These are phyloP conservation scores for Hanseniaspora lindneri DNA, from an alignment of 805 yeast genomes.

Conservation along the genomic window DNA sequence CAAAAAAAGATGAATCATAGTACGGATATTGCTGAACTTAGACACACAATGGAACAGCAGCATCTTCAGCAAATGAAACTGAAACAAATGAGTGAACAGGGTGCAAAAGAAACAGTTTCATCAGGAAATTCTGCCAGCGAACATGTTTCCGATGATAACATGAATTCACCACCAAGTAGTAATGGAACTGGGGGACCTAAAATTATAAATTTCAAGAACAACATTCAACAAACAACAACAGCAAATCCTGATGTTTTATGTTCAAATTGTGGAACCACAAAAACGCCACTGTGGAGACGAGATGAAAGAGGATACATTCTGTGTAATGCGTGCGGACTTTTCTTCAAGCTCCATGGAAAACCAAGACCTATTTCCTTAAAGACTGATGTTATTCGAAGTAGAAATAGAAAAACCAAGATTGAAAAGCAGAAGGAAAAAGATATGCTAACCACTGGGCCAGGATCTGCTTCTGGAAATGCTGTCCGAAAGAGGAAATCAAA, in stretches of 20 bases:
- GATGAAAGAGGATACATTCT: conserved; percentile 83
- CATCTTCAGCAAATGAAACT: conserved; percentile 7
- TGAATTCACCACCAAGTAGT: background rate
- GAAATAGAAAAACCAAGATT: conserved; percentile 55
- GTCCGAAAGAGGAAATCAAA: background rate
- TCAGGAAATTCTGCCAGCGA: background rate
- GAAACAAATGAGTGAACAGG: background rate
- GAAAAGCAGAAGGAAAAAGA: conserved; percentile 2
- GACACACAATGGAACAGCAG: conserved; percentile 14
- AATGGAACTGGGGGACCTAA: background rate
- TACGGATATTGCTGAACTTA: conserved; percentile 9
- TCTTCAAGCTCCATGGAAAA: conserved; percentile 79
- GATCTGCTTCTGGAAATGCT: background rate
- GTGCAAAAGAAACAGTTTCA: background rate
- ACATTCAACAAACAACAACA: conserved; percentile 11
- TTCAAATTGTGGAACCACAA: conserved; percentile 81
- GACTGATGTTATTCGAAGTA: conserved; percentile 82
- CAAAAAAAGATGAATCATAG: too few relatives aligned
- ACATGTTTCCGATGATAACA: background rate
- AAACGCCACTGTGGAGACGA: conserved; percentile 91
- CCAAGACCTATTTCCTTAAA: conserved; percentile 85
- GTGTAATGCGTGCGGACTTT: conserved; percentile 90
- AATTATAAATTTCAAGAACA: conserved; percentile 2
- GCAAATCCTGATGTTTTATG: conserved; percentile 46
- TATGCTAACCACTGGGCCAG: background rate